Conservation (phyloP, 495 filamentous ascomycete genomes). For the Trichoderma asperelloides region DNA sequence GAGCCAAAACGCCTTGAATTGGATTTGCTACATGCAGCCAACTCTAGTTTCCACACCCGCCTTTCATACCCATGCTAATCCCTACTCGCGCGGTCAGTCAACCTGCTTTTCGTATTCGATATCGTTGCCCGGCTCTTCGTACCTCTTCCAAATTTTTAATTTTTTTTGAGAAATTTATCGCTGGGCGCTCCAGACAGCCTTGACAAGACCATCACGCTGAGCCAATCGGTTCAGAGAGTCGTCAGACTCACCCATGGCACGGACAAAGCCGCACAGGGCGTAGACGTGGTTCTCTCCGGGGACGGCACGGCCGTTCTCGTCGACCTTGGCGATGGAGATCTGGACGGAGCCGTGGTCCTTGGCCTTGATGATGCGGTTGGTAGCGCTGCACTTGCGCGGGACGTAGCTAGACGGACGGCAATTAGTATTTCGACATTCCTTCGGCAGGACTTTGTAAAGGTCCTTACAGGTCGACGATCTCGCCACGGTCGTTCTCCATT, state of each 20-base stretch:
- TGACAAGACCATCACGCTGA: constrained; percentile 91
- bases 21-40: constrained; percentile 11
- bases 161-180: not conserved
- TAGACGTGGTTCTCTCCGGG: constrained; percentile 96
- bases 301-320: constrained; percentile 90
- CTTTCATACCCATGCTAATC: constrained; percentile 6
- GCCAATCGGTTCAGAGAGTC: constrained; percentile 91
- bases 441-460: constrained; percentile 11
- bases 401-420: constrained; percentile 63
- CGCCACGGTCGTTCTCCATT: constrained; percentile 47
- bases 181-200: constrained; percentile 81
- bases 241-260: constrained; percentile 95
- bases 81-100: not conserved
- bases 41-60: constrained; percentile 10
- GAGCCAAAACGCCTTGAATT: constrained; percentile 12
- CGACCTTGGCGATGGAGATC: constrained; percentile 86
- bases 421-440: constrained; percentile 11
- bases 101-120: not conserved
- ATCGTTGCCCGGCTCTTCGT: not conserved
- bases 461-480: constrained; percentile 95
- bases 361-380: constrained; percentile 98
- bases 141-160: not conserved
- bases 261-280: constrained; percentile 94
- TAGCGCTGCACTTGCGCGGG: constrained; percentile 95
- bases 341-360: constrained; percentile 95